Base-by-base conservation (phyloP, 73 alveolate species). In the Uronychia setigera region DNA sequence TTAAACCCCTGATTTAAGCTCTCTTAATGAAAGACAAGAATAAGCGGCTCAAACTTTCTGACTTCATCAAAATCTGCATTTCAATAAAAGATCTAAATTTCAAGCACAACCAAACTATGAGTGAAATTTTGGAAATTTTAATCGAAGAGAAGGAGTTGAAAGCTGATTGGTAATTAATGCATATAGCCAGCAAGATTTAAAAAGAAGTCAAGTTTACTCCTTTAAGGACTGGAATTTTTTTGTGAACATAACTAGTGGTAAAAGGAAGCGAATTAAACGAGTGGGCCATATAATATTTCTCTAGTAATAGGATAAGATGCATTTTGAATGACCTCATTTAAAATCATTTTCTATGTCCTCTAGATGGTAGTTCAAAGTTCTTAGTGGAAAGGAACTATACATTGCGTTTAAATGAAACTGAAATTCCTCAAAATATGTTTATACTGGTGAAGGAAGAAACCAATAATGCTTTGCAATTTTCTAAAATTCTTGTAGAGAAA, bases 1-100 rank as follows among this genome's bases (percentile, higher is more conserved):
- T 94, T 1, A 46, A 81, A 31, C 35, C 87, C 87, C 90, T 95
- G 14, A 88, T 95, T 0, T 81, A 88, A 25, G 76, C 87, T 19
- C 92, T 94, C 82, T 92, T 97, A 32, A 93, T 93, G 33, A 97
- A 96, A 76, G 97, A 97, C 90, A 95, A 98, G 31, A 76, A 85
- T 58, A 93, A 86, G 79, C 79, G 99, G 57, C 99, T 99, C 27
- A 85, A 88, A 14, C 89, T 96, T 32, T 94, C 93, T 85, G 98
- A 97, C 78, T 60, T 95, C 29, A 93, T 97, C 1, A 60, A 81
- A 27, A 81, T 91, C 75, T 85, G 94, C 77, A 85, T 95, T n/a
- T n/a, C n/a, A n/a, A n/a, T n/a, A n/a, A n/a, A n/a, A n/a, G n/a
- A n/a, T n/a, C n/a, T n/a, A n/a, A n/a, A n/a, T n/a, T n/a, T n/a